A percentile compares a stretch with the other conserved stretches of the same genome.
These are phyloP conservation scores for Russula foetens DNA, from an alignment of 768 basidiomycete species.

Conservation along the genomic window DNA sequence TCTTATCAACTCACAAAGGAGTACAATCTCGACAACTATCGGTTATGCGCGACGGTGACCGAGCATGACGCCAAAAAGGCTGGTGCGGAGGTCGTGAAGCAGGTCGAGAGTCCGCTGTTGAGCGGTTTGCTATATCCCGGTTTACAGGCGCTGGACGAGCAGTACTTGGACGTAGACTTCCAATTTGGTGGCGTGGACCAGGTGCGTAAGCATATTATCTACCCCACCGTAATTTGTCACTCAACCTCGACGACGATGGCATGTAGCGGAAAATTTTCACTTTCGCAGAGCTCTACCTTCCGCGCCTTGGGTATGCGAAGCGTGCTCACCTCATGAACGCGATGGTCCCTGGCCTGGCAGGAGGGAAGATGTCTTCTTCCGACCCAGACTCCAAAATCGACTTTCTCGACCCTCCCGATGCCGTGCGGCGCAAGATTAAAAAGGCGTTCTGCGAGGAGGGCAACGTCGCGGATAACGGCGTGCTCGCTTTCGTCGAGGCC, in stretches of 20 bases:
- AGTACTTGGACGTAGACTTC: conserved; percentile 93
- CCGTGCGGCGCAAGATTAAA: conserved; percentile 83
- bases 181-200: conserved; percentile 98
- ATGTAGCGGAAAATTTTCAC: conserved; percentile 85
- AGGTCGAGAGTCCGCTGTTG: conserved; percentile 84
- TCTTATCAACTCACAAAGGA: conserved; percentile 87
- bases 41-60: conserved; percentile 81
- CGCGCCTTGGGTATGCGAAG: conserved; percentile 51
- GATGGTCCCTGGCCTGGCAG: conserved; percentile 93
- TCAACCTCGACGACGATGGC: neutral
- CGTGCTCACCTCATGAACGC: conserved; percentile 97
- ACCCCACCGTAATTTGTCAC: neutral
- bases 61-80: conserved; percentile 98
- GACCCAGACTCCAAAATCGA: conserved; percentile 98
- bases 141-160: conserved; percentile 92
- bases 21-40: conserved; percentile 94
- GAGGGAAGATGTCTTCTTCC: conserved; percentile 97
- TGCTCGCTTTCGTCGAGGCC: conserved; percentile 69
- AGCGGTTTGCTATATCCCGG: conserved; percentile 95
- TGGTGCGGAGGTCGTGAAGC: conserved; percentile 97
- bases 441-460: conserved; percentile 93
- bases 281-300: conserved; percentile 55
- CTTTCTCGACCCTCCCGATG: conserved; percentile 83
- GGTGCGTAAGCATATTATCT: conserved; percentile 36
- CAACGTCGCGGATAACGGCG: conserved; percentile 78